These are phyloP conservation scores for Puya raimondii DNA, from an alignment of 176 grass and related monocot genomes.

Conservation along the genomic window DNA sequence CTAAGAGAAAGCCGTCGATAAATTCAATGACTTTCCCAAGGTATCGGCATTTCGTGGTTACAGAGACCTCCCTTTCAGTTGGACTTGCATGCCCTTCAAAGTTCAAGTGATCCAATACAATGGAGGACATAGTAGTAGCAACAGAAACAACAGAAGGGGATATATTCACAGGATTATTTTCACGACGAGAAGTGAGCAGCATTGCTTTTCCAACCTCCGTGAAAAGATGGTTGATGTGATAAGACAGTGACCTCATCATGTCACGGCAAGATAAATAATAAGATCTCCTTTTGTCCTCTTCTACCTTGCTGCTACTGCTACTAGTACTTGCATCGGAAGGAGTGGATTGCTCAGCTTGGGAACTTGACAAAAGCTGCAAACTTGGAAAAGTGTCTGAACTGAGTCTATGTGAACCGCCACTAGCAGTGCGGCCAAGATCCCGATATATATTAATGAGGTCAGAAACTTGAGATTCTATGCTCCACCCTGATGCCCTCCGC, in stretches of 20 bases:
- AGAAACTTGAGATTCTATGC: constrained; percentile 86
- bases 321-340: constrained; percentile 31
- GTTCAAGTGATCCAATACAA: constrained; percentile 86
- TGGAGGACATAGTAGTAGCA: constrained; percentile 54
- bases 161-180: constrained; percentile 72
- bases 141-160: constrained; percentile 75
- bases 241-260: constrained; percentile 88
- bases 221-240: constrained; percentile 93
- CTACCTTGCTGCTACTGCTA: constrained; percentile 25
- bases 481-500: constrained; percentile 70
- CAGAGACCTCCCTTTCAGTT: constrained; percentile 52
- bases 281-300: constrained; percentile 64
- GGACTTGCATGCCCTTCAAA: constrained; percentile 51
- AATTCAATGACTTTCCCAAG: constrained; percentile 86
- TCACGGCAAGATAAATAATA: constrained; percentile 65
- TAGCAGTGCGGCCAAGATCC: constrained; percentile 72
- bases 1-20: constrained; percentile 81
- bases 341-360: constrained; percentile 47
- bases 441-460: constrained; percentile 90
- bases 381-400: constrained; percentile 51
- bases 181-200: constrained; percentile 77
- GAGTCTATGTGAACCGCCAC: constrained; percentile 44
- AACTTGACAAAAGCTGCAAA: constrained; percentile 41
- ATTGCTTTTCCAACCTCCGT: constrained; percentile 93
- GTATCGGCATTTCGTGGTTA: constrained; percentile 74